A percentile compares a stretch with the other conserved stretches of the same genome.
phyloP scores from a whole-genome alignment of 345 rosid genomes.

The Eucalyptus viminalis region DNA sequence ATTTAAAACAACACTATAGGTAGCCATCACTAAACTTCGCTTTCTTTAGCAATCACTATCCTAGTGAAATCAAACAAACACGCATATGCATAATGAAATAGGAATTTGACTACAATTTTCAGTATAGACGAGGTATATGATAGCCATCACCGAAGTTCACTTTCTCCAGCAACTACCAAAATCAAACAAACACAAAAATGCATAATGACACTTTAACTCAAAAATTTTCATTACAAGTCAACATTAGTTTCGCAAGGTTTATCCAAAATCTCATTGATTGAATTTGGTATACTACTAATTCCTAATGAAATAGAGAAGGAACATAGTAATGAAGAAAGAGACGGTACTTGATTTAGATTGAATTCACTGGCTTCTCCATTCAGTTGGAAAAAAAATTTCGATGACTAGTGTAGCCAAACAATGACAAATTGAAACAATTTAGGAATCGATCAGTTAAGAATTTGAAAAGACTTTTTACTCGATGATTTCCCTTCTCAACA shows the following conservation, averaged over 20 bases:
- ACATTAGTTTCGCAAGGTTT: background rate
- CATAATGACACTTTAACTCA: background rate
- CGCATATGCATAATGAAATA: too few relatives aligned
- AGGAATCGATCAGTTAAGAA: background rate
- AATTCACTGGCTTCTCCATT: background rate
- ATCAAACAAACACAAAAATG: too few relatives aligned
- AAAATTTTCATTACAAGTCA: background rate
- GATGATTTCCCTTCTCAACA: background rate
- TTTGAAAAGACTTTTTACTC: background rate
- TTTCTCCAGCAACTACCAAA: too few relatives aligned
- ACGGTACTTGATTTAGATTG: background rate
- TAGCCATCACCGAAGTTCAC: too few relatives aligned
- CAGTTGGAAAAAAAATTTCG: too few relatives aligned
- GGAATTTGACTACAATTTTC: too few relatives aligned
- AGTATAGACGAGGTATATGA: too few relatives aligned
- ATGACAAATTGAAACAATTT: background rate
- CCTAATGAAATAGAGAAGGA: rapidly evolving
- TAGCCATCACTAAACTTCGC: too few relatives aligned
- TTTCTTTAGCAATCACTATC: too few relatives aligned
- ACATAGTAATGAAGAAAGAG: background rate
- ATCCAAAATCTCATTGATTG: background rate
- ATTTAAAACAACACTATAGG: too few relatives aligned
- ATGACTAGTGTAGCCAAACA: background rate
- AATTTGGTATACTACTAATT: background rate
- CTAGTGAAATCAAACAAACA: too few relatives aligned